Evolutionary conservation across 2,329 filamentous ascomycete species (phyloP), one percentile per base, ranked within the genome.

Genomic region (Ascochyta pisi): DNA sequence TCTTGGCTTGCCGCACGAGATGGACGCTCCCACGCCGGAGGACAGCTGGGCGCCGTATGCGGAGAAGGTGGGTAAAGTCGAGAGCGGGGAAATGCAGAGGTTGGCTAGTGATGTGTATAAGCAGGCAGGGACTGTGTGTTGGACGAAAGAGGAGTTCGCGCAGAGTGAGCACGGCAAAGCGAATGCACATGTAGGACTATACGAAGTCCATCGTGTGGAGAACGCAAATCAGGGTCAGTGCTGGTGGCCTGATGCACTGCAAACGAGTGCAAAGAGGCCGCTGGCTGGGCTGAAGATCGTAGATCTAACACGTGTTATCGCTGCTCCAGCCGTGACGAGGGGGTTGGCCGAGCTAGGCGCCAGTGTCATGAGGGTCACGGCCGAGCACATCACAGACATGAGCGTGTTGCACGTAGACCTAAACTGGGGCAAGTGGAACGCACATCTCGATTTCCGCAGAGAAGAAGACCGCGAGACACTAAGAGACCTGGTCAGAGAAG

Each of bases 371-470:
- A 66, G 79, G 7, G 67, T 82, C 13, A 80, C 78, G 0, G 70
- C 71, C 0, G 65, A 73, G 1, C 65, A 76, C 9, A 50, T 81
- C 4, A 70, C 77, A 0, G 80, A 82, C 45, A 64, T 80, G 50
- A 75, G 75, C 0, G 43, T 48, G 0, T 45, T 83, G 15, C 79
- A 81, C 41, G 69, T 71, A 3, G 81, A 84, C 52, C 67, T 83
- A 2, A 82, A 78, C 60, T 79, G 77, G 72, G 83, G 83, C 2
- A 84, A 84, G 58, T 79, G 80, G 76, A 81, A 78, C 29, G 60
- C 73, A 0, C 65, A 75, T 47, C 69, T 84, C 0, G 76, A 84
- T 61, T 73, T 84, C 22, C 71, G 73, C 0, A 64, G 73, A 0
- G 70, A 75, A 34, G 70, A 62, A 12, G 78, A 80, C 48, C 69